These are phyloP conservation scores for Calocera viscosa DNA, from an alignment of 768 basidiomycete genomes.

Conservation along the genomic window DNA sequence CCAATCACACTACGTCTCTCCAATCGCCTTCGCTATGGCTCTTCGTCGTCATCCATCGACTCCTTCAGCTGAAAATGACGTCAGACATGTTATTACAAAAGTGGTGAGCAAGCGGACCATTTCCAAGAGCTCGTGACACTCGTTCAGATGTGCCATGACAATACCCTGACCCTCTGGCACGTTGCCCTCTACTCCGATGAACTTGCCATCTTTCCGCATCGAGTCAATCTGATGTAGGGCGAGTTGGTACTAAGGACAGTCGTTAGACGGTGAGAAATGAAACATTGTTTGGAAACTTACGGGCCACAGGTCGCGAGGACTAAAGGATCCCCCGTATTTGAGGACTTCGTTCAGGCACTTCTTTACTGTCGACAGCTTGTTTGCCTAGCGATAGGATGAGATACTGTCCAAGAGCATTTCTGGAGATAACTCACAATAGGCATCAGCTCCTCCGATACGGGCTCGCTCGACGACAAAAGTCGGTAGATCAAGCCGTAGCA, in stretches of 20 bases:
- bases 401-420: conserved; percentile 8
- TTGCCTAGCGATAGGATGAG: conserved; percentile 44
- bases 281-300: conserved; percentile 41
- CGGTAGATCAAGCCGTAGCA: conserved; percentile 96
- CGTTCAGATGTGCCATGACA: conserved; percentile 87
- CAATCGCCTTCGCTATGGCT: no score
- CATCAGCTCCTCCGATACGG: conserved; percentile 96
- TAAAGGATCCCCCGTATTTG: conserved; percentile 90
- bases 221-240: conserved; percentile 92
- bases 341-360: conserved; percentile 92
- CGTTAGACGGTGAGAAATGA: not conserved
- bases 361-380: conserved; percentile 92
- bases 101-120: conserved; percentile 46
- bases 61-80: conserved; percentile 49
- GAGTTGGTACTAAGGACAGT: conserved; percentile 66
- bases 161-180: conserved; percentile 96
- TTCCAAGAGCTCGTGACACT: conserved; percentile 90
- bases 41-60: conserved; percentile 52
- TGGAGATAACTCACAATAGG: conserved; percentile 54
- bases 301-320: conserved; percentile 83
- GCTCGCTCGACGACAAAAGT: conserved; percentile 86
- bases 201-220: conserved; percentile 85
- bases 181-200: conserved; percentile 72
- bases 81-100: not conserved
- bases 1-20: conserved; percentile 8